A percentile compares a stretch with the other conserved stretches of the same genome.
These are phyloP conservation scores for Trichoderma oligosporum DNA, from an alignment of 2,329 filamentous ascomycete genomes.

Conservation along the genomic window DNA sequence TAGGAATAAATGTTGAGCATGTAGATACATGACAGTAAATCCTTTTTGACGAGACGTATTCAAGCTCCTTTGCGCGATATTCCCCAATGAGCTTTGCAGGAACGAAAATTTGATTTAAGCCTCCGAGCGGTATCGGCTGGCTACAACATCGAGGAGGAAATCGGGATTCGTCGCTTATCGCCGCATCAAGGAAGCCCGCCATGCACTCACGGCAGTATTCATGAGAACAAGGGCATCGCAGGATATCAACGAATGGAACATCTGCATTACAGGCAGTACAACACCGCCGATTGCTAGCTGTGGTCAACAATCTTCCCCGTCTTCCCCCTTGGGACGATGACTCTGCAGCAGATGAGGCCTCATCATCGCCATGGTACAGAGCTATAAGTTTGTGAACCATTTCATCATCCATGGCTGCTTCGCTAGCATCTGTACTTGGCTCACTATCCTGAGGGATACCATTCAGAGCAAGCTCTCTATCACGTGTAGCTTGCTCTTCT, in stretches of 20 bases:
- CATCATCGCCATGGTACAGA: background rate
- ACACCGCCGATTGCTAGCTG: background rate
- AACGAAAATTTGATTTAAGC: slow-evolving; percentile 34
- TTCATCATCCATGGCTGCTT: background rate
- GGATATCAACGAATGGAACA: background rate
- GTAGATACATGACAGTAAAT: slow-evolving; percentile 46
- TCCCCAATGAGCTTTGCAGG: slow-evolving; percentile 29
- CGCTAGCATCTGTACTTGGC: background rate
- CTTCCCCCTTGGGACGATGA: background rate
- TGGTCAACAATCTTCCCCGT: background rate
- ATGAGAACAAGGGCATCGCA: slow-evolving; percentile 39
- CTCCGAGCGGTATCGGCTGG: slow-evolving; percentile 36
- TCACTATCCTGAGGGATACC: background rate
- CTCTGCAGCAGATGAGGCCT: background rate
- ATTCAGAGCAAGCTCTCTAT: background rate
- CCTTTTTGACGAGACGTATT: slow-evolving; percentile 45
- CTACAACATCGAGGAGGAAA: slow-evolving; percentile 55
- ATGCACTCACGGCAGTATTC: slow-evolving; percentile 51
- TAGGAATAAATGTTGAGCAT: slow-evolving; percentile 48
- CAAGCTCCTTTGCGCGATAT: slow-evolving; percentile 46
- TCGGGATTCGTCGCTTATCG: slow-evolving; percentile 44
- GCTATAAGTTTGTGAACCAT: slow-evolving; percentile 1
- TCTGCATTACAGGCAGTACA: slow-evolving; percentile 10
- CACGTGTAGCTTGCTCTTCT: slow-evolving; percentile 8
- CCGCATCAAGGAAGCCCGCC: slow-evolving; percentile 35